Conservation (phyloP, 352 stramenopile species). For the Phytopythium ostracodes region DNA sequence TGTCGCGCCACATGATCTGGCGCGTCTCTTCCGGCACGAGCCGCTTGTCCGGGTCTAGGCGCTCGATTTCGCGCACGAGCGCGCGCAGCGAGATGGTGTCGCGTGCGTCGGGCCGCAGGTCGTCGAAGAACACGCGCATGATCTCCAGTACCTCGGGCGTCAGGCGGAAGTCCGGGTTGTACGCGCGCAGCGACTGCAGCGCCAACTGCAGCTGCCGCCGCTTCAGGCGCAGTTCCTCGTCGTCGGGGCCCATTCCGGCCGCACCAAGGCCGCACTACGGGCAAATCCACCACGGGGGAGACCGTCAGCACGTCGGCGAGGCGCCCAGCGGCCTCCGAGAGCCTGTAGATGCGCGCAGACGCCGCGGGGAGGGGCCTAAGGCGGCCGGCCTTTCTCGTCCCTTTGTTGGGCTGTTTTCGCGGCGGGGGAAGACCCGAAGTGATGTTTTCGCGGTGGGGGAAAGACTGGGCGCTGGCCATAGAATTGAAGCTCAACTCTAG, state of each 20-base stretch:
- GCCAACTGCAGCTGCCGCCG: constrained; percentile 38
- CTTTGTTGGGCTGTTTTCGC: neutral
- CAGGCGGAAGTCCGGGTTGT: constrained; percentile 82
- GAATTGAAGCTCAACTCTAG: too few species aligned
- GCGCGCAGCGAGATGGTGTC: constrained; percentile 49
- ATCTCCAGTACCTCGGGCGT: constrained; percentile 79
- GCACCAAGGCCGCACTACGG: neutral
- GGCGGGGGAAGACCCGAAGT: constrained; percentile 3
- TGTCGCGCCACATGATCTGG: constrained; percentile 38
- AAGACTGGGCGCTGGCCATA: too few species aligned
- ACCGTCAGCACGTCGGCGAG: neutral
- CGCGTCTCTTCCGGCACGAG: constrained; percentile 45
- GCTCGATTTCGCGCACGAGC: constrained; percentile 61
- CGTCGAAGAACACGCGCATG: constrained; percentile 75
- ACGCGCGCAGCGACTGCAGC: constrained; percentile 62
- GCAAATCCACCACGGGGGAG: neutral
- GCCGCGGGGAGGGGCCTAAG: neutral
- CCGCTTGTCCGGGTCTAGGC: constrained; percentile 45
- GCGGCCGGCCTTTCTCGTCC: neutral
- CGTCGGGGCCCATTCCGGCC: neutral
- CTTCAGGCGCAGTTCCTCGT: constrained; percentile 11
- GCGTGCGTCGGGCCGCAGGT: constrained; percentile 43
- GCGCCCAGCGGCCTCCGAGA: neutral
- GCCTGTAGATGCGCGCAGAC: neutral
- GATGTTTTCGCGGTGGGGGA: too few species aligned